Evolutionary conservation across 176 grass and related monocot species (phyloP), one percentile per base, ranked within the genome.

Genomic region (Musa beccarii): DNA sequence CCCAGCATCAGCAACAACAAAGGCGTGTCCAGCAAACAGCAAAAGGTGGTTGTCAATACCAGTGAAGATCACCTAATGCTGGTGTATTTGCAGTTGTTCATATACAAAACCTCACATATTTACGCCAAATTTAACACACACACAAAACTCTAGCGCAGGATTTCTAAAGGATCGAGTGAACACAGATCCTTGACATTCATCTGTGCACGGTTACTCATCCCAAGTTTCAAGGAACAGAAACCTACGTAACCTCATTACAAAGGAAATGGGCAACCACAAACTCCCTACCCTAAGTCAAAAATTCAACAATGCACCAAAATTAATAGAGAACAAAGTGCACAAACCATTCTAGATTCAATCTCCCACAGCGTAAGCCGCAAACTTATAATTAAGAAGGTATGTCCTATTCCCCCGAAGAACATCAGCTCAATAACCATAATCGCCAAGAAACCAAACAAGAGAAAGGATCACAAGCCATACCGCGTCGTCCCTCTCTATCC

Each of bases 401-500:
- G 34, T 43, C 34, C 34, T 43, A 43, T 43, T 43, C 34, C 34
- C 34, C 34, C 34, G 34, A 0, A 43, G 68, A 54, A 66, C 74
- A 22, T 50, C 75, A 78, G 29, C 87, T 66, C 53, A 57, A 84
- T 61, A 81, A 75, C 26, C 81, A 79, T 65, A 68, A 49, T 24
- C 67, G 68, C 15, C 10, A 19, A 3, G 19, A 53, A 49, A 56
- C 2, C 75, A 51, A 11, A 21, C 69, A 87, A 14, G 26, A 59
- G 75, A 59, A 53, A 63, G 23, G 24, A 34, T 28, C 34, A 79
- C 68, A 68, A 81, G 59, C 8, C 83, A 76, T 85, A 93, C 95
- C 89, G 78, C 76, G 4, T 95, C 96, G 81, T 89, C 86, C 50
- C 91, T 89, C 86, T 89, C 82, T 56, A 84, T 82, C 76, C 79